These are phyloP conservation scores for Neonectria neomacrospora DNA, from an alignment of 2,329 filamentous ascomycete species.

Conservation along the genomic window DNA sequence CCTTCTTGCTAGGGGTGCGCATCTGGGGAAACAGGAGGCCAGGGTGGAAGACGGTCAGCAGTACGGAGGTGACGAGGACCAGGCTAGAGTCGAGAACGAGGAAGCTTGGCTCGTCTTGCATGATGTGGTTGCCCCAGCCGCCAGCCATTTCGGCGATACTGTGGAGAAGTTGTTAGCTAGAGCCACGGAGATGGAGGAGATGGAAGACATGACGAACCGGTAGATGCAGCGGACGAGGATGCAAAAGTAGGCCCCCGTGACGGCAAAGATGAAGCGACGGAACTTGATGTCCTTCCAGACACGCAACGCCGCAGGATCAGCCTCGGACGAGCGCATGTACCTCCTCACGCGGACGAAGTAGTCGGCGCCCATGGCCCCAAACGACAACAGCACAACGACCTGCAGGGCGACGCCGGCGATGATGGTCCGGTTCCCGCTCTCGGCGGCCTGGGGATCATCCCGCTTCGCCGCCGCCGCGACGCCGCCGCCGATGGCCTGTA, in stretches of 20 bases:
- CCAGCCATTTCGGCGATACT: slow-evolving; percentile 72
- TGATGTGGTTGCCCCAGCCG: slow-evolving; percentile 71
- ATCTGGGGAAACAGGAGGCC: slow-evolving; percentile 67
- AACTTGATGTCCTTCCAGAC: slow-evolving; percentile 59
- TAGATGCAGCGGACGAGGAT: slow-evolving; percentile 66
- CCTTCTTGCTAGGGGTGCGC: slow-evolving; percentile 48
- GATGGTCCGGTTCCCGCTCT: slow-evolving; percentile 62
- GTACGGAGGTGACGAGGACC: slow-evolving; percentile 60
- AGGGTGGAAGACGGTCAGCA: slow-evolving; percentile 65
- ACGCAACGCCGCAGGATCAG: slow-evolving; percentile 44
- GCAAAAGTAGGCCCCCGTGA: slow-evolving; percentile 56
- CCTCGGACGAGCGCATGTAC: slow-evolving; percentile 51
- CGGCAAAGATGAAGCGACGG: slow-evolving; percentile 56
- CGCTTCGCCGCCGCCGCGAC: slow-evolving; percentile 62
- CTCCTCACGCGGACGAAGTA: slow-evolving; percentile 57
- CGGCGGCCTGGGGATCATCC: slow-evolving; percentile 52
- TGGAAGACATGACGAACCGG: slow-evolving; percentile 52
- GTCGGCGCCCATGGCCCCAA: slow-evolving; percentile 57
- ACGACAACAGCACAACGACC: slow-evolving; percentile 60
- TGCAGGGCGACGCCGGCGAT: slow-evolving; percentile 66
- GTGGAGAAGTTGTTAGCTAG: slow-evolving; percentile 23
- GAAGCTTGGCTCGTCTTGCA: slow-evolving; percentile 71
- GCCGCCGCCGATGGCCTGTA: slow-evolving; percentile 68
- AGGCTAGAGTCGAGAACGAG: slow-evolving; percentile 66
- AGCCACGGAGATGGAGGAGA: background rate